A percentile compares a stretch with the other conserved stretches of the same genome.
Conservation (phyloP, 352 stramenopile genomes). For the Pythium pyrilobum region DNA sequence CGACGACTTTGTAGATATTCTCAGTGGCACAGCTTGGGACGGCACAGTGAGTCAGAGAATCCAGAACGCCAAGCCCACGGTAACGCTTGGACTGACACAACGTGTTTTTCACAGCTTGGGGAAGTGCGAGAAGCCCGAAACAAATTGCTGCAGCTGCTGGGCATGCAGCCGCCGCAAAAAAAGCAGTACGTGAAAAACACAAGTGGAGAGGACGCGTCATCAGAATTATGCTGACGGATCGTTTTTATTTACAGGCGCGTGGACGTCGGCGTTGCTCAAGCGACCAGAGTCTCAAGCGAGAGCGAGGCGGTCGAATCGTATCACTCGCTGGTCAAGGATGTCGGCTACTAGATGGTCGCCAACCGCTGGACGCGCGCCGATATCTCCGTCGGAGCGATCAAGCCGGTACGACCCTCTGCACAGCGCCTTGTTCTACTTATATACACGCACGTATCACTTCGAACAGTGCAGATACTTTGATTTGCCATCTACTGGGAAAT, state of each 20-base stretch:
- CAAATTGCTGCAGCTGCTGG: slow-evolving; percentile 55
- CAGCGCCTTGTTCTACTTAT: too few relatives aligned
- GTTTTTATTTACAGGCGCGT: not conserved
- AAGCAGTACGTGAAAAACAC: slow-evolving; percentile 36
- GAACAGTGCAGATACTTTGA: too few relatives aligned
- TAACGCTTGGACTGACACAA: too few relatives aligned
- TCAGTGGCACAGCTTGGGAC: slow-evolving; percentile 81
- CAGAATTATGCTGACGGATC: not conserved
- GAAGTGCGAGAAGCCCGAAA: slow-evolving; percentile 49
- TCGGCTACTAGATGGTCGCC: slow-evolving; percentile 68
- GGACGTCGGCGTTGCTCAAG: not conserved
- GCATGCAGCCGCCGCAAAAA: slow-evolving; percentile 53
- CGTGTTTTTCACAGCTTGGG: slow-evolving; percentile 30
- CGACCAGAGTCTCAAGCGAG: not conserved
- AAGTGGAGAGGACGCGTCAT: not conserved
- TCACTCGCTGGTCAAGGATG: slow-evolving; percentile 69
- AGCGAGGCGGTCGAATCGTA: slow-evolving; percentile 26
- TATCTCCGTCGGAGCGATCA: too few relatives aligned
- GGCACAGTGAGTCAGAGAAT: slow-evolving; percentile 54
- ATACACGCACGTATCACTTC: too few relatives aligned
- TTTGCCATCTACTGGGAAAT: too few relatives aligned
- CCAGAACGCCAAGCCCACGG: too few relatives aligned
- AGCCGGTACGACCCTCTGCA: too few relatives aligned
- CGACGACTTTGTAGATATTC: slow-evolving; percentile 63
- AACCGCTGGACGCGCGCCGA: too few relatives aligned